Evolutionary conservation across 768 basidiomycete species (phyloP), one percentile per base, ranked within the genome.

Genomic region (Basidioascus undulatus): DNA sequence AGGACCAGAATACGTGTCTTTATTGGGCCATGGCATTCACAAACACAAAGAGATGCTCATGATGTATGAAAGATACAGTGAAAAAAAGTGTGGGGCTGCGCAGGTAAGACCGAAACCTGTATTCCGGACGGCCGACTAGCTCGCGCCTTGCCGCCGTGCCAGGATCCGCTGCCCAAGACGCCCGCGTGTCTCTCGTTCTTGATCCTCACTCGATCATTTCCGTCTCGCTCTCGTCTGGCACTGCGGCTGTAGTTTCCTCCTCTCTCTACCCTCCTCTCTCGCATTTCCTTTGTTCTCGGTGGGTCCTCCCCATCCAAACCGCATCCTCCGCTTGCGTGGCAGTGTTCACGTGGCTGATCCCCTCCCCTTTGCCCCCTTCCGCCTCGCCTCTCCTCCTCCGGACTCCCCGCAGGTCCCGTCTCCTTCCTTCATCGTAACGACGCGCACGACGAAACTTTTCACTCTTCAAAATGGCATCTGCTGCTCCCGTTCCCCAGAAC

Each of bases 331-430:
- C 53, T 59, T 51, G 55, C 49, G 55, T 49, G 54, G 49, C 56
- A 64, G 59, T 63, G 62, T n/a, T n/a, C n/a, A n/a, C n/a, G n/a
- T n/a, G n/a, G n/a, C n/a, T n/a, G n/a, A n/a, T n/a, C 59, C 65
- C 57, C 18, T 41, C 34, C n/a, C 18, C 31, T 39, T 28, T 31
- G 21, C 56, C 59, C 53, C 65, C 62, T 64, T 57, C 66, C 63
- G 41, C 41, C 34, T 40, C 39, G 30, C 44, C 36, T 69, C 63
- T 64, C 63, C 66, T 65, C 59, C 54, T 64, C 62, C 59, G 64
- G 51, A 49, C 52, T 53, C 57, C 53, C 51, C 55, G 52, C 56
- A 45, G 52, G 49, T 50, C 51, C 52, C 49, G 16, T 39, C 33
- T 16, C 40, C 32, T 32, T 43, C 33, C 13, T 24, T 39, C 32